Evolutionary conservation across 768 basidiomycete species (phyloP).

Genomic region (Cytidiella melzeri): DNA sequence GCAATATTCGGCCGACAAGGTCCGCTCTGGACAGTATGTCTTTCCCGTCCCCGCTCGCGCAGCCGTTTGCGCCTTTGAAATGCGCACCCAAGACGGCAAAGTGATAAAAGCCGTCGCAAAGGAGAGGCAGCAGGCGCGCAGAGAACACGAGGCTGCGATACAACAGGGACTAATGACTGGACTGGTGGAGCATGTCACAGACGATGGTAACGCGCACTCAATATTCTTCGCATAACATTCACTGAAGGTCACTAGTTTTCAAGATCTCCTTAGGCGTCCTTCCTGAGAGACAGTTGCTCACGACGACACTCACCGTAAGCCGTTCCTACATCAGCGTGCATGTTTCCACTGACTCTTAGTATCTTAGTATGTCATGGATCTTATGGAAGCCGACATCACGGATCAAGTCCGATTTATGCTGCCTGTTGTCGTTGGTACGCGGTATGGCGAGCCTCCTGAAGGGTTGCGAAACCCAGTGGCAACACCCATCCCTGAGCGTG

Average conservation of each 20-base stretch:
- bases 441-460: slow-evolving; percentile 43
- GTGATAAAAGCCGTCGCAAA: slow-evolving; percentile 40
- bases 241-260: slow-evolving; percentile 51
- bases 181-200: slow-evolving; percentile 42
- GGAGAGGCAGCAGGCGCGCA: slow-evolving; percentile 39
- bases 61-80: slow-evolving; percentile 49
- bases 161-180: slow-evolving; percentile 36
- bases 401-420: slow-evolving; percentile 50
- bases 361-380: slow-evolving; percentile 47
- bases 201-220: slow-evolving; percentile 49
- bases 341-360: no score
- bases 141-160: slow-evolving; percentile 35
- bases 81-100: slow-evolving; percentile 38
- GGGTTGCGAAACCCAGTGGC: slow-evolving; percentile 29
- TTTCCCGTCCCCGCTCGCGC: slow-evolving; percentile 54
- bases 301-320: slow-evolving; percentile 36
- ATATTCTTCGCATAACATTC: no score
- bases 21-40: slow-evolving; percentile 44
- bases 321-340: neutral
- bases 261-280: slow-evolving; percentile 53
- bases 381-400: slow-evolving; percentile 41
- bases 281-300: slow-evolving; percentile 34
- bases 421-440: slow-evolving; percentile 42
- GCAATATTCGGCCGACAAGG: slow-evolving; percentile 20
- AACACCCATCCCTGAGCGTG: slow-evolving; percentile 21